Base-by-base conservation (phyloP, 2,329 filamentous ascomycete genomes). In the Parascedosporium putredinis region DNA sequence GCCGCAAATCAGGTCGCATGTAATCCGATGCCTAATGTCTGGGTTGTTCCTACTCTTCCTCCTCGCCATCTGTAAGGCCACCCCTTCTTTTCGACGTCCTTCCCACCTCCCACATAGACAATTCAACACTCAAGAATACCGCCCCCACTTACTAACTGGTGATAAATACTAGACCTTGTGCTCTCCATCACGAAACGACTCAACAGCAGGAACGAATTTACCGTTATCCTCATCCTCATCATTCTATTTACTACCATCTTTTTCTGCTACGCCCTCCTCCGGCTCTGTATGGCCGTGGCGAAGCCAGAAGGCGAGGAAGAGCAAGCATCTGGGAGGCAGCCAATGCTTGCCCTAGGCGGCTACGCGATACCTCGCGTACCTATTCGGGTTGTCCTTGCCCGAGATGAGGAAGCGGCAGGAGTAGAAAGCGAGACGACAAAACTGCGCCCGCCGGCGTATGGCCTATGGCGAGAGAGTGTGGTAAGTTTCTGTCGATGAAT, bases 401-500 rank as follows among this genome's bases (percentile, higher is more conserved):
- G 79, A 36, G 88, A 93, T 59, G 85, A 90, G 59, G 86, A 89
- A 59, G 76, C 78, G 16, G 75, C 69, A 2, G 77, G 75, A 3
- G 63, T 73, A 49, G 73, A 78, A 51, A 76, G 71, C 47, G 75
- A 79, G 52, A 67, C 75, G 0, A 67, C 69, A 38, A 81, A 81
- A 57, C 55, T 74, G 18, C 79, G 81, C 7, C 89, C 90, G 3
- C 89, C 90, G 0, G 88, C 88, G 2, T 95, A 95, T 61, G 89
- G 89, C 0, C 69, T 88, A 1, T 94, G 88, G 86, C 75, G 88
- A 48, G 82, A 83, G 63, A 91, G 84, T 59, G 86, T 93, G 65
- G 83, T 87, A 75, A 64, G 83, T 80, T n/a, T n/a, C n/a, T n/a
- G n/a, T n/a, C n/a, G n/a, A n/a, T n/a, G n/a, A n/a, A n/a, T n/a